Conservation (phyloP, 2,329 filamentous ascomycete species). For the Nectriaceae sp. region DNA sequence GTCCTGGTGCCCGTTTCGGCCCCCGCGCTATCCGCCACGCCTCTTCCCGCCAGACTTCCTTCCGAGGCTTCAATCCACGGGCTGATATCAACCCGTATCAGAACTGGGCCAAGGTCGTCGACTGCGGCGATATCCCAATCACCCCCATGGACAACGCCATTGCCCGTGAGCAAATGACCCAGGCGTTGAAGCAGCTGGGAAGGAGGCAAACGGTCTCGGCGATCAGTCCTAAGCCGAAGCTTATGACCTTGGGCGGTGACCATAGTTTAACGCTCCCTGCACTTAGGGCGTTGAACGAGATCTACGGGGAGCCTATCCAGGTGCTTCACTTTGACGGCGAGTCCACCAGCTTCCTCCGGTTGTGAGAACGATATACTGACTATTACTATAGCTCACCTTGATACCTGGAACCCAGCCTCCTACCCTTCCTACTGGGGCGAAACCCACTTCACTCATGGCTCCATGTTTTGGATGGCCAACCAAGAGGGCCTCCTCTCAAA, state of each 20-base stretch:
- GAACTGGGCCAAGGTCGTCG: constrained; percentile 78
- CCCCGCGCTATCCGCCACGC: constrained; percentile 85
- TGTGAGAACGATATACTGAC: constrained; percentile 1
- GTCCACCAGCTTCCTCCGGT: constrained; percentile 3
- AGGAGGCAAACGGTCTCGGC: constrained; percentile 39
- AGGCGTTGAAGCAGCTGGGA: constrained; percentile 72
- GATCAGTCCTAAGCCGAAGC: constrained; percentile 47
- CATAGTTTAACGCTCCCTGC: constrained; percentile 72
- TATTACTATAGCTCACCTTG: constrained; percentile 58
- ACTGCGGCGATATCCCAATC: constrained; percentile 90
- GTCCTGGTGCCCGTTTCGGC: constrained; percentile 70
- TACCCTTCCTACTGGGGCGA: constrained; percentile 75
- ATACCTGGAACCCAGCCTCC: constrained; percentile 82
- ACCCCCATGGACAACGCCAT: constrained; percentile 84
- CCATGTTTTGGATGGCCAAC: constrained; percentile 88
- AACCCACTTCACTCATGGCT: constrained; percentile 80
- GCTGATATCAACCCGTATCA: constrained; percentile 83
- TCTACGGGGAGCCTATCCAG: constrained; percentile 63
- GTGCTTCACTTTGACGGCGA: constrained; percentile 72
- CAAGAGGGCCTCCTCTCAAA: constrained; percentile 80
- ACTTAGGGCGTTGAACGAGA: constrained; percentile 63
- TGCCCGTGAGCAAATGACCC: constrained; percentile 81
- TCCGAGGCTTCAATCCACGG: constrained; percentile 77
- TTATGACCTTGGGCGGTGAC: constrained; percentile 73
- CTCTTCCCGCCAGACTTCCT: constrained; percentile 76